These are phyloP conservation scores for Boletus huronensis DNA, from an alignment of 768 basidiomycete genomes.

Conservation along the genomic window DNA sequence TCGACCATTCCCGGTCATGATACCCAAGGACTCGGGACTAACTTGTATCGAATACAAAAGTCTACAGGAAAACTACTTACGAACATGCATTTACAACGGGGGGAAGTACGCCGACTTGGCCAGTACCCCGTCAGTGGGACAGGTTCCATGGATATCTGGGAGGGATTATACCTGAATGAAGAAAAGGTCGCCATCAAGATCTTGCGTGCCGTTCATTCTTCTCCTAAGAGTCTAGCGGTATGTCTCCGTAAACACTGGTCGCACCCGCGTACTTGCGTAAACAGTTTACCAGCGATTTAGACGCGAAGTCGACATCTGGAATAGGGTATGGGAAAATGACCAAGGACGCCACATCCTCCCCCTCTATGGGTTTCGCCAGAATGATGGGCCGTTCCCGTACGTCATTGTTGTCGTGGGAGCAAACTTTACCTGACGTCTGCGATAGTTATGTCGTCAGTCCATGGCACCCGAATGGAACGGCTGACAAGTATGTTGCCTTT, in stretches of 20 bases:
- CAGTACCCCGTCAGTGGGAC: constrained; percentile 50
- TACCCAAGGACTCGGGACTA: constrained; percentile 44
- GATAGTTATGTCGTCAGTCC: constrained; percentile 55
- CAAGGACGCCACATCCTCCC: constrained; percentile 51
- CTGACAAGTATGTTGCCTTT: constrained; percentile 43
- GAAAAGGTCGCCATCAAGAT: constrained; percentile 59
- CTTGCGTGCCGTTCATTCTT: constrained; percentile 48
- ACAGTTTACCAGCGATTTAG: constrained; percentile 41
- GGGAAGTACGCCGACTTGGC: constrained; percentile 50
- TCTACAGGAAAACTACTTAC: constrained; percentile 47
- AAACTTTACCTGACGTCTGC: constrained; percentile 1
- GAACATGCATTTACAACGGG: constrained; percentile 46
- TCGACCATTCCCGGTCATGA: constrained; percentile 12
- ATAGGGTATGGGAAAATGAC: constrained; percentile 49
- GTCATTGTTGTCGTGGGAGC: constrained; percentile 7
- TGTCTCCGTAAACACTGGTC: background rate
- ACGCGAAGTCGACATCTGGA: constrained; percentile 54
- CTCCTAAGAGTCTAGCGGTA: constrained; percentile 44
- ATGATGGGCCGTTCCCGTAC: constrained; percentile 57
- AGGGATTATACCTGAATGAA: constrained; percentile 50
- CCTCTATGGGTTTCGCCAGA: constrained; percentile 54
- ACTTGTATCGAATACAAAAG: constrained; percentile 49
- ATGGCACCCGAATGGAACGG: constrained; percentile 53
- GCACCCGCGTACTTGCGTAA: background rate
- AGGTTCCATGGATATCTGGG: constrained; percentile 52